Conservation (phyloP, 1,139 yeast species). For the Candida sanyaensis region DNA sequence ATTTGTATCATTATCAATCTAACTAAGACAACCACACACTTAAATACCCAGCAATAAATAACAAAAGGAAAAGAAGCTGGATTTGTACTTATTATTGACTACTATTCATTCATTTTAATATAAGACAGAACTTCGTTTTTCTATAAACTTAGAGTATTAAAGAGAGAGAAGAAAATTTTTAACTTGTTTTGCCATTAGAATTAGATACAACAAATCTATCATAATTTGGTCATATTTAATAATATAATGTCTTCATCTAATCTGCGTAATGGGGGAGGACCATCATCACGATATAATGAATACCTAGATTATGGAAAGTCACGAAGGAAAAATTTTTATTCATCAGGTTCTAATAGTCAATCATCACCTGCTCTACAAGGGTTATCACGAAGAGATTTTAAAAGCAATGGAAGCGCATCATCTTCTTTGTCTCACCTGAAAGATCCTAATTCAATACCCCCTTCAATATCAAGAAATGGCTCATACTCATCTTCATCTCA, state of each 20-base stretch:
- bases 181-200: too few relatives aligned
- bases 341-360: slow-evolving; percentile 16
- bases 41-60: not conserved
- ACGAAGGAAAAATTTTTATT: slow-evolving; percentile 38
- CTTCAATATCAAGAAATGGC: slow-evolving; percentile 9
- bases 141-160: too few relatives aligned
- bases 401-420: slow-evolving; percentile 21
- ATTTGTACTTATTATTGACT: too few relatives aligned
- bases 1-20: not conserved
- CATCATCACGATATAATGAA: slow-evolving; percentile 26
- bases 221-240: not conserved
- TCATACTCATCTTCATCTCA: slow-evolving; percentile 15
- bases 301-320: slow-evolving; percentile 32
- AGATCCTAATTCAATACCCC: slow-evolving; percentile 9
- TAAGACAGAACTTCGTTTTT: not conserved
- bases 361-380: slow-evolving; percentile 6
- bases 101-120: not conserved
- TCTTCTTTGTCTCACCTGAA: slow-evolving; percentile 23
- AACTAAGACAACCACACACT: not conserved
- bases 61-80: not conserved
- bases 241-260: slow-evolving; percentile 27
- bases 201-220: not conserved
- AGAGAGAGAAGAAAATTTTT: too few relatives aligned
- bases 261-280: slow-evolving; percentile 1
- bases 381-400: slow-evolving; percentile 16